Evolutionary conservation across 164 flowering plant genomes (phyloP).

Genomic region (Saururus chinensis): DNA sequence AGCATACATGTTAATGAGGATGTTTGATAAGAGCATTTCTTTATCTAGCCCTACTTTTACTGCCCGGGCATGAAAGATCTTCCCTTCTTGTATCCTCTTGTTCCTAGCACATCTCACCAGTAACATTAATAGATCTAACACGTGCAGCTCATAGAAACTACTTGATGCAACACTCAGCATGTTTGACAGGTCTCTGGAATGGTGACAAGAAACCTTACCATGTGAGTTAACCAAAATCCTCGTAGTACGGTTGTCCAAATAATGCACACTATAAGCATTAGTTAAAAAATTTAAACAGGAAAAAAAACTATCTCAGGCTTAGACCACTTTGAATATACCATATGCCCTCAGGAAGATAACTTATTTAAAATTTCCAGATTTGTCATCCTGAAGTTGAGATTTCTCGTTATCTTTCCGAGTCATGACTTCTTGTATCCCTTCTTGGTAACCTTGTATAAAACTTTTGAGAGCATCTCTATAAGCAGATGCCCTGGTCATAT

Average conservation of each 20-base stretch:
- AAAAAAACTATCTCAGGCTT: too few relatives aligned
- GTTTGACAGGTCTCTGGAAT: not conserved
- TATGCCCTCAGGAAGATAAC: not conserved
- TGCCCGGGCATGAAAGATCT: slow-evolving; percentile 43
- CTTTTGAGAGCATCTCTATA: slow-evolving; percentile 81
- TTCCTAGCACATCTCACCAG: slow-evolving; percentile 47
- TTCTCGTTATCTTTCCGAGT: slow-evolving; percentile 42
- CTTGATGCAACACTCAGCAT: not conserved
- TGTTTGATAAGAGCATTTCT: slow-evolving; percentile 46
- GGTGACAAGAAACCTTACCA: not conserved
- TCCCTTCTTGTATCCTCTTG: slow-evolving; percentile 31
- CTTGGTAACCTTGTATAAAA: slow-evolving; percentile 81
- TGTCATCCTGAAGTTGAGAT: slow-evolving; percentile 29
- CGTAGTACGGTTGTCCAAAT: not conserved
- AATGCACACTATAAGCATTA: not conserved
- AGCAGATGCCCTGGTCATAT: slow-evolving; percentile 86
- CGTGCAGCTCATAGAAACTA: not conserved
- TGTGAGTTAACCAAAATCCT: not conserved
- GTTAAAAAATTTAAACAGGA: too few relatives aligned
- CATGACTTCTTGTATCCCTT: slow-evolving; percentile 72
- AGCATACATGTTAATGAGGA: slow-evolving; percentile 63
- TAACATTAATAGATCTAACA: slow-evolving; percentile 20
- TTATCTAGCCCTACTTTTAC: slow-evolving; percentile 26
- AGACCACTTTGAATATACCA: too few relatives aligned
- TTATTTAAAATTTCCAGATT: slow-evolving; percentile 21